These are phyloP conservation scores for Coriaria nepalensis DNA, from an alignment of 306 rosid genomes.

Conservation along the genomic window DNA sequence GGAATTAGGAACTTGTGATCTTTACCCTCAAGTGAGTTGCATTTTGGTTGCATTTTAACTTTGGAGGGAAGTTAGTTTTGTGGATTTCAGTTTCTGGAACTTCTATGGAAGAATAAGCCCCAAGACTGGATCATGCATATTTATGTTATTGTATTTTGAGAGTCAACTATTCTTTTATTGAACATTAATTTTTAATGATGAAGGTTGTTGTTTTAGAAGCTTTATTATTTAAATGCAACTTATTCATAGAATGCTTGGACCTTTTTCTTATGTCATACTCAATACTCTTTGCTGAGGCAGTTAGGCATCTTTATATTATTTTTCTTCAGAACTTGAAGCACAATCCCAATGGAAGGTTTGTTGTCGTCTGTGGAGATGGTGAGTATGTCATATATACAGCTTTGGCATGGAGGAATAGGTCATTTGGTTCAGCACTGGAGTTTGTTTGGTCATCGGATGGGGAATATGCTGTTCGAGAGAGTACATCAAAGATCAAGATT, in stretches of 20 bases:
- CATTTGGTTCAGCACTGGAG: conserved; percentile 97
- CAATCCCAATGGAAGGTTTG: conserved; percentile 99
- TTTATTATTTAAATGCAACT: neutral
- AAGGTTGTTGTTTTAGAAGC: too few species aligned
- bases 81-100: too few species aligned
- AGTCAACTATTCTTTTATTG: too few species aligned
- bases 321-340: conserved; percentile 72
- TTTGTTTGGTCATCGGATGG: conserved; percentile 94
- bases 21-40: conserved; percentile 81
- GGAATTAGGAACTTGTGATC: conserved; percentile 98
- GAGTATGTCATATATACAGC: conserved; percentile 96
- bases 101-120: too few species aligned
- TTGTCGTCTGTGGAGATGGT: conserved; percentile 98
- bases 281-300: neutral
- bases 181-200: too few species aligned
- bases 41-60: conserved; percentile 11
- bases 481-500: conserved; percentile 87
- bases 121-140: too few species aligned
- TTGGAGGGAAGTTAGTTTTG: neutral
- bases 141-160: too few species aligned
- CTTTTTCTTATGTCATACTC: neutral
- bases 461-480: conserved; percentile 90
- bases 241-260: neutral
- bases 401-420: conserved; percentile 96
- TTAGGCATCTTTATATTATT: neutral